Evolutionary conservation across 1,284 basidiomycete species (phyloP).

Genomic region (Fomes fomentarius): DNA sequence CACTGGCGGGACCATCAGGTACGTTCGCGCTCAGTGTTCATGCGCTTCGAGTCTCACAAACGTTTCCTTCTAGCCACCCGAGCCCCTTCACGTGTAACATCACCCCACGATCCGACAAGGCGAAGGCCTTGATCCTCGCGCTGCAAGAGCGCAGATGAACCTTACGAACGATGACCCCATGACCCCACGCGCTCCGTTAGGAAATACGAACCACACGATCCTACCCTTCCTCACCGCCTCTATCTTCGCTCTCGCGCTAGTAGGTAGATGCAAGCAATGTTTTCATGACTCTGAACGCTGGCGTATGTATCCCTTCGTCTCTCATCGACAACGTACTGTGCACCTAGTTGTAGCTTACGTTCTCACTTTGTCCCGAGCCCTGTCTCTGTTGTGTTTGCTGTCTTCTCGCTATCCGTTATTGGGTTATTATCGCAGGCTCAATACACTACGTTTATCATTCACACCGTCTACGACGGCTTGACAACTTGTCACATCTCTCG

Average conservation of each 20-base stretch:
- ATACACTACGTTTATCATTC: background rate
- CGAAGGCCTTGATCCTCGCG: slow-evolving; percentile 18
- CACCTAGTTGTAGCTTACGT: background rate
- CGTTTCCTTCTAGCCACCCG: slow-evolving; percentile 28
- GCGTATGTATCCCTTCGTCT: background rate
- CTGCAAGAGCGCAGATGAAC: slow-evolving; percentile 4
- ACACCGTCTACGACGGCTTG: background rate
- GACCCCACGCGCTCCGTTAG: background rate
- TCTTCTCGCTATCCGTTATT: background rate
- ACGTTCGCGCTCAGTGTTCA: slow-evolving; percentile 1
- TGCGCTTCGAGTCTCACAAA: background rate
- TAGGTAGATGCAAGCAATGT: background rate
- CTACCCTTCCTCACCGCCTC: background rate
- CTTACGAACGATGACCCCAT: no score
- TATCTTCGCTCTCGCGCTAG: background rate
- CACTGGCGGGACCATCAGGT: slow-evolving; percentile 29
- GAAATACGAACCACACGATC: background rate
- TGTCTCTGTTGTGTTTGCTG: background rate
- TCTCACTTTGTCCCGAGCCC: background rate
- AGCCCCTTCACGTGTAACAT: slow-evolving; percentile 35
- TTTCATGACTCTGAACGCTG: background rate
- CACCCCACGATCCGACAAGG: slow-evolving; percentile 29
- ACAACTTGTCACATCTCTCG: no score
- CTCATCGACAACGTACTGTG: no score
- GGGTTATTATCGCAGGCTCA: background rate